These are phyloP conservation scores for Globisporangium yorkense DNA, from an alignment of 352 stramenopile genomes.

Conservation along the genomic window DNA sequence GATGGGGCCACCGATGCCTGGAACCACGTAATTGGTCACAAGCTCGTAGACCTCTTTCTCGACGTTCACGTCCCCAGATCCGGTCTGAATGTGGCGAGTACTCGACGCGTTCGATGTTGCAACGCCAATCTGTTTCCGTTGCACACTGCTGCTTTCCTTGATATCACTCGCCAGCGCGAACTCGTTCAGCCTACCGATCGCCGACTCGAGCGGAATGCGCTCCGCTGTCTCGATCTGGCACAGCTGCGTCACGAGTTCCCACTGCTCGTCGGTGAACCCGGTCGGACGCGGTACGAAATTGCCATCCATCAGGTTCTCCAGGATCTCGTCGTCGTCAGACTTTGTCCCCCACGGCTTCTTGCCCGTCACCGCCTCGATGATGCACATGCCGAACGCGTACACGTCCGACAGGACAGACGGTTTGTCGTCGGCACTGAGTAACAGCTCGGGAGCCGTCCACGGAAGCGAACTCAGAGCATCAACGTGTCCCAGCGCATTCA, in stretches of 20 bases:
- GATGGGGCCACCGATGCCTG: too few relatives aligned
- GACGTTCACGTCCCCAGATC: too few relatives aligned
- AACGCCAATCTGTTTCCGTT: too few relatives aligned
- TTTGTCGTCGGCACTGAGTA: slow-evolving; percentile 10
- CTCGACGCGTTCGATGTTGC: too few relatives aligned
- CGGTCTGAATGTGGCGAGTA: too few relatives aligned
- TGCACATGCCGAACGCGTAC: not conserved
- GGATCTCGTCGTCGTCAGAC: slow-evolving; percentile 10
- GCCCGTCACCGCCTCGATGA: not conserved
- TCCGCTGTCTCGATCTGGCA: slow-evolving; percentile 1
- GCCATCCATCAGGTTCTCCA: slow-evolving; percentile 16
- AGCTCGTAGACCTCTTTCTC: too few relatives aligned
- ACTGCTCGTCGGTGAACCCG: slow-evolving; percentile 9
- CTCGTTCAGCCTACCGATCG: too few relatives aligned
- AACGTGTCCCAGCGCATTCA: slow-evolving; percentile 23
- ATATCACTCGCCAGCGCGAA: too few relatives aligned
- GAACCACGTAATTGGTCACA: too few relatives aligned
- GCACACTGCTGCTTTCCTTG: too few relatives aligned
- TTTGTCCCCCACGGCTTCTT: not conserved
- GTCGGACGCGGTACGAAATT: slow-evolving; percentile 6
- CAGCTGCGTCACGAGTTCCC: slow-evolving; percentile 10
- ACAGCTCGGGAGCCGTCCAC: slow-evolving; percentile 32
- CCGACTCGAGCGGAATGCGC: slow-evolving; percentile 4
- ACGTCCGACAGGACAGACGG: not conserved
- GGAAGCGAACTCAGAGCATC: slow-evolving; percentile 17